These are phyloP conservation scores for Colletotrichum australisinense DNA, from an alignment of 2,329 filamentous ascomycete species.

Conservation along the genomic window DNA sequence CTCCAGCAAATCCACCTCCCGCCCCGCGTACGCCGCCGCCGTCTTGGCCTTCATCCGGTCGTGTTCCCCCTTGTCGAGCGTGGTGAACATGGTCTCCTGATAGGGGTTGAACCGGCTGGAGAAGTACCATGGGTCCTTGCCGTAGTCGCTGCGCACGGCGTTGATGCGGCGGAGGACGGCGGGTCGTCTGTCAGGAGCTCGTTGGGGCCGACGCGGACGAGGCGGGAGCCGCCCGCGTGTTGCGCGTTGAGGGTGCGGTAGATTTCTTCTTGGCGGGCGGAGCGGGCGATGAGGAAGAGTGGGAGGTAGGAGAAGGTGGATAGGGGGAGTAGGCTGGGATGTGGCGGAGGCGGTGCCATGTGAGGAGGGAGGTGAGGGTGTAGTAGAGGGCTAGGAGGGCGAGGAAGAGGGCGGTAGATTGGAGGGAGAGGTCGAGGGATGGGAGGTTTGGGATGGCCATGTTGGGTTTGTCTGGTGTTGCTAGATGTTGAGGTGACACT, in stretches of 20 bases:
- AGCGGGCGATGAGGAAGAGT: constrained; percentile 42
- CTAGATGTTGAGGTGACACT: too few species aligned
- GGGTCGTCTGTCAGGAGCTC: constrained; percentile 45
- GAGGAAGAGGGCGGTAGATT: neutral
- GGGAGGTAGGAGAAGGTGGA: constrained; percentile 20
- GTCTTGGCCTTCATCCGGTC: constrained; percentile 32
- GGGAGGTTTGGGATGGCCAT: too few species aligned
- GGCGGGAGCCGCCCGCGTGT: constrained; percentile 37
- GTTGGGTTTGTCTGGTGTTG: too few species aligned
- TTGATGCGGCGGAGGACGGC: constrained; percentile 45
- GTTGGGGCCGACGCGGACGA: constrained; percentile 47
- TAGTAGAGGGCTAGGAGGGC: neutral
- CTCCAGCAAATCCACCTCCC: constrained; percentile 35
- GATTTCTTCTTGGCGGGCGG: constrained; percentile 39
- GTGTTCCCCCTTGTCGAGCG: constrained; percentile 38
- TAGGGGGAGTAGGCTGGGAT: constrained; percentile 19
- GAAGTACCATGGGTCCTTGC: constrained; percentile 41
- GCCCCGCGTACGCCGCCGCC: constrained; percentile 14
- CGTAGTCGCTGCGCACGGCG: constrained; percentile 41
- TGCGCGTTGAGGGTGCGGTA: constrained; percentile 22
- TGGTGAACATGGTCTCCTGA: constrained; percentile 36
- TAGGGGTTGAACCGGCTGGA: constrained; percentile 42
- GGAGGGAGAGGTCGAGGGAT: neutral
- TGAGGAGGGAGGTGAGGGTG: neutral
- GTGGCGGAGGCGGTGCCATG: constrained; percentile 42